phyloP scores from a whole-genome alignment of 768 basidiomycete genomes.

The Serendipita sp. region DNA sequence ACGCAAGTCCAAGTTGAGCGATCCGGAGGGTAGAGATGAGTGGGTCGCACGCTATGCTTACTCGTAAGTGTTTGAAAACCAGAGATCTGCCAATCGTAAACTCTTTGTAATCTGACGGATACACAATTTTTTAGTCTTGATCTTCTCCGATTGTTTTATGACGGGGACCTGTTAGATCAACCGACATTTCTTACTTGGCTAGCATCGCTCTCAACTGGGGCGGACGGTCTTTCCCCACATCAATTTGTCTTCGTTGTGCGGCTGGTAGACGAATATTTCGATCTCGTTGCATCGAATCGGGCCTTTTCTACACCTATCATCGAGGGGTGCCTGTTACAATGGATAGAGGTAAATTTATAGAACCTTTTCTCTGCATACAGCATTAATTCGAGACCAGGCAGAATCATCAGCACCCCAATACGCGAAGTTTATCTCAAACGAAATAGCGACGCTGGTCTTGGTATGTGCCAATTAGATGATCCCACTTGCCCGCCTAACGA shows the following conservation, averaged over 20 bases:
- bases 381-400: not conserved
- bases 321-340: not conserved
- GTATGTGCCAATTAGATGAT: not conserved
- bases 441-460: not conserved
- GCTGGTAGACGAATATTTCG: conserved; percentile 1
- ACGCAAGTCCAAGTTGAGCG: conserved; percentile 54
- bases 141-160: not conserved
- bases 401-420: not conserved
- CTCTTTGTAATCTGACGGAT: not conserved
- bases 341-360: not conserved
- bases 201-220: not conserved
- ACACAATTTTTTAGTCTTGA: not conserved
- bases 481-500: too few species aligned
- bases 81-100: not conserved
- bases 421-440: not conserved
- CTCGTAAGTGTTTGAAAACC: conserved; percentile 29
- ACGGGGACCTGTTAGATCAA: conserved; percentile 2
- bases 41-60: conserved; percentile 72
- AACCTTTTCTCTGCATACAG: not conserved
- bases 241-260: conserved; percentile 1
- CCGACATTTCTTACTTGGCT: not conserved
- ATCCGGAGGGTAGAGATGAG: conserved; percentile 46
- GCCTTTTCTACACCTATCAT: not conserved
- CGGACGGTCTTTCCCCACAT: not conserved
- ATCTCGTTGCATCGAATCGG: not conserved